phyloP scores from a whole-genome alignment of 208 protist genomes.

The Crithidia fasciculata region DNA sequence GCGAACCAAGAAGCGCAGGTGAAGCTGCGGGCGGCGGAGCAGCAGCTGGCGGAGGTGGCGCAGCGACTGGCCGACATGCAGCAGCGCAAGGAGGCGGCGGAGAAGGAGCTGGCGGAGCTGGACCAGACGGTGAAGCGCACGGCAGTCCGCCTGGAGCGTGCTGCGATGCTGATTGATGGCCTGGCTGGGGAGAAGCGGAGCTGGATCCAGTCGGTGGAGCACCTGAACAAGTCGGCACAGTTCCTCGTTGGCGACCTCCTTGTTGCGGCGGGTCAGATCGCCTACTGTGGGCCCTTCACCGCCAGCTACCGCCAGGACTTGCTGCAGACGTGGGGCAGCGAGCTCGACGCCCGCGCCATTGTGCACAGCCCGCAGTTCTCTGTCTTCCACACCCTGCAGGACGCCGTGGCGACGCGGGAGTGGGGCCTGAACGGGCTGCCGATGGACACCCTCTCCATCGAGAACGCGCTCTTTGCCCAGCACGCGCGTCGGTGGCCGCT shows the following conservation, averaged over 20 bases:
- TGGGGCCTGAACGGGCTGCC: constrained; percentile 97
- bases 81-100: constrained; percentile 88
- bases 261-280: constrained; percentile 94
- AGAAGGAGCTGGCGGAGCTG: constrained; percentile 95
- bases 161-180: constrained; percentile 96
- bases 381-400: constrained; percentile 92
- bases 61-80: constrained; percentile 94
- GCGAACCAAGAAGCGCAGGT: constrained; percentile 92
- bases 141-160: constrained; percentile 95
- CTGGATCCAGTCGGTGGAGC: constrained; percentile 90
- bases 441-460: constrained; percentile 95
- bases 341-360: constrained; percentile 78
- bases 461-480: constrained; percentile 97
- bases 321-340: constrained; percentile 81
- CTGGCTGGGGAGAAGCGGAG: constrained; percentile 97
- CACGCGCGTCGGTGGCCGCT: constrained; percentile 97
- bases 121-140: constrained; percentile 93
- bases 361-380: constrained; percentile 86
- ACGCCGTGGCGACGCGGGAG: constrained; percentile 94
- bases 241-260: constrained; percentile 97
- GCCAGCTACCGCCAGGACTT: constrained; percentile 89
- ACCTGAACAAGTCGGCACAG: constrained; percentile 83
- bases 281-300: constrained; percentile 98
- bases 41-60: constrained; percentile 91
- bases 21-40: constrained; percentile 90